Conservation (phyloP, 257 asterid species). For the Salvia miltiorrhiza region DNA sequence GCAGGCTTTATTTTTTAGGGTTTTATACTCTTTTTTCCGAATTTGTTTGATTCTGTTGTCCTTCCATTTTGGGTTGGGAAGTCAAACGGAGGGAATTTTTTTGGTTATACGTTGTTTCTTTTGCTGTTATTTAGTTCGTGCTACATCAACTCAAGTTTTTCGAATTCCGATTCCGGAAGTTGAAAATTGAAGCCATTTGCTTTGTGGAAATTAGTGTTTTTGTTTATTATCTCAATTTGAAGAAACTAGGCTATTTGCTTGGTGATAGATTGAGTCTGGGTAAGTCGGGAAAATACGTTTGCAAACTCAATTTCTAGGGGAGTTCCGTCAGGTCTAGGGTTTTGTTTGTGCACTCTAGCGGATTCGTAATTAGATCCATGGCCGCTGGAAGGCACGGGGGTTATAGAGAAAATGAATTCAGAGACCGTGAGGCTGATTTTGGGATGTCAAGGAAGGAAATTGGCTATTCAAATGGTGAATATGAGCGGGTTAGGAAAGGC, state of each 20-base stretch:
- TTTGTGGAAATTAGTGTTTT: slow-evolving; percentile 4
- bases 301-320: not conserved
- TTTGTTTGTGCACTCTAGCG: not conserved
- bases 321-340: slow-evolving; percentile 17
- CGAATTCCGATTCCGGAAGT: not conserved
- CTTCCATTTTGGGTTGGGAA: not conserved
- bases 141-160: slow-evolving; percentile 10
- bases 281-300: slow-evolving; percentile 15
- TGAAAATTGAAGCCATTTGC: not conserved
- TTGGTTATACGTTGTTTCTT: not conserved
- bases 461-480: slow-evolving; percentile 46
- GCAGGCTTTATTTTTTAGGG: not conserved
- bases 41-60: not conserved
- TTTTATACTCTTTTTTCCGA: not conserved
- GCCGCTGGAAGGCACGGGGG: slow-evolving; percentile 80
- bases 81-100: not conserved
- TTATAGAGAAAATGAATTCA: slow-evolving; percentile 55
- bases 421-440: slow-evolving; percentile 53
- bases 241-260: not conserved
- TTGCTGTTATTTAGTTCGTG: not conserved
- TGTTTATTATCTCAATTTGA: not conserved
- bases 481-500: slow-evolving; percentile 41
- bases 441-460: slow-evolving; percentile 45
- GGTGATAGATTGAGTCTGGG: slow-evolving; percentile 8
- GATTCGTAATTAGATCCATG: slow-evolving; percentile 33